A percentile compares a stretch with the other conserved stretches of the same genome.
phyloP scores from a whole-genome alignment of 805 yeast species.

The Zygoascus tannicola region DNA sequence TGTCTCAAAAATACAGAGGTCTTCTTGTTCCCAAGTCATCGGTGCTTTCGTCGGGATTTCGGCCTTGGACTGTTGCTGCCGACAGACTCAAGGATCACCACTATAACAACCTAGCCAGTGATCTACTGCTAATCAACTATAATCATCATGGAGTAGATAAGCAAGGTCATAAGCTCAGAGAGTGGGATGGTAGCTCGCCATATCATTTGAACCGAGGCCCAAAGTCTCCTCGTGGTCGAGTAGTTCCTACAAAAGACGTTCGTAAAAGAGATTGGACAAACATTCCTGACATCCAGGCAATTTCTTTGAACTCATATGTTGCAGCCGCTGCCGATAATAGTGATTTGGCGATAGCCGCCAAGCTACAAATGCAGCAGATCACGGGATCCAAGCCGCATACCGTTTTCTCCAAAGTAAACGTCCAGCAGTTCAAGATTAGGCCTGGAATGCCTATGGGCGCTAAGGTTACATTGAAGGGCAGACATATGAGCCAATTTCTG shows the following conservation, averaged over 20 bases:
- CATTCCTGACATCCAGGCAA: constrained; percentile 60
- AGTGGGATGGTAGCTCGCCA: constrained; percentile 83
- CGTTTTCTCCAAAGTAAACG: constrained; percentile 66
- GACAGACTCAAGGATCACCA: constrained; percentile 77
- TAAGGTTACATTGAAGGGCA: constrained; percentile 64
- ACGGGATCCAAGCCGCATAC: constrained; percentile 82
- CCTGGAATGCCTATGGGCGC: constrained; percentile 90
- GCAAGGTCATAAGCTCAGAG: constrained; percentile 63
- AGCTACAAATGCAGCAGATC: constrained; percentile 78
- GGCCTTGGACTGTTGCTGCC: constrained; percentile 64
- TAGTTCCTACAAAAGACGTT: constrained; percentile 65
- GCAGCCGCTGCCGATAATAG: constrained; percentile 50
- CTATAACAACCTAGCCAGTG: constrained; percentile 61
- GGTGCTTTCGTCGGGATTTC: constrained; percentile 67
- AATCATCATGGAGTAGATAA: constrained; percentile 49
- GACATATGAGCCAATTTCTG: constrained; percentile 76
- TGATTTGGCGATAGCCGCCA: constrained; percentile 66
- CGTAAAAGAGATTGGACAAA: constrained; percentile 57
- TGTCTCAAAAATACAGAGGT: constrained; percentile 68
- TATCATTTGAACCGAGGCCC: constrained; percentile 78
- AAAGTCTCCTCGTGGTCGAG: constrained; percentile 66
- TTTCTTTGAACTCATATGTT: constrained; percentile 69
- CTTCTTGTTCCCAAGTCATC: constrained; percentile 60
- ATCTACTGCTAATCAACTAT: constrained; percentile 68
- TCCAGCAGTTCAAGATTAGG: constrained; percentile 78